phyloP scores from a whole-genome alignment of 345 rosid genomes.

The Jatropha curcas region DNA sequence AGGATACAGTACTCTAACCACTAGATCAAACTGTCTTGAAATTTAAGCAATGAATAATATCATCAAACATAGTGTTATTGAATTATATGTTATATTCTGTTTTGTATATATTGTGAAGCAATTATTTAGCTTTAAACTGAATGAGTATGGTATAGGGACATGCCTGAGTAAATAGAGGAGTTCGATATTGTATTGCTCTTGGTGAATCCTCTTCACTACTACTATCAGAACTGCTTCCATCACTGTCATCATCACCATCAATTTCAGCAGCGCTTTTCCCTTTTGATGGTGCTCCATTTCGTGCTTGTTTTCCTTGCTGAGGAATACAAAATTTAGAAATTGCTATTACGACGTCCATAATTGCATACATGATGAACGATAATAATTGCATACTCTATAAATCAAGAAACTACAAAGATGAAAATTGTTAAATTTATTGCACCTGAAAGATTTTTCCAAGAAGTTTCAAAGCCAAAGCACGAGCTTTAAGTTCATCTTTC shows the following conservation, averaged over 20 bases:
- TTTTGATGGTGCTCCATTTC: conserved; percentile 52
- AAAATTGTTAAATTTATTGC: neutral
- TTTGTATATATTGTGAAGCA: too few relatives aligned
- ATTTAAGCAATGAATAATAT: too few relatives aligned
- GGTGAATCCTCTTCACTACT: conserved; percentile 71
- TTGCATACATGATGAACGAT: too few relatives aligned
- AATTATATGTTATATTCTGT: too few relatives aligned
- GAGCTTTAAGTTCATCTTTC: conserved; percentile 74
- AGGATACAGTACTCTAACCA: too few relatives aligned
- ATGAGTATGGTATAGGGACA: conserved; percentile 11
- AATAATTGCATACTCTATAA: too few relatives aligned
- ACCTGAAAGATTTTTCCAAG: conserved; percentile 93
- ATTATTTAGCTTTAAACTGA: neutral
- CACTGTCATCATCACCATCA: conserved; percentile 66
- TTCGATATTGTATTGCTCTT: conserved; percentile 64
- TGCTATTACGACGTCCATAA: neutral
- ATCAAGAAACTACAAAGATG: neutral
- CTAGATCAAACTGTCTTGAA: too few relatives aligned
- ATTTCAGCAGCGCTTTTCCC: conserved; percentile 41
- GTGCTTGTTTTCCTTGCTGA: conserved; percentile 56
- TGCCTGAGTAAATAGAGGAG: conserved; percentile 89
- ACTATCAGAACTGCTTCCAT: conserved; percentile 63
- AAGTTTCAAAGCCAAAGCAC: conserved; percentile 67
- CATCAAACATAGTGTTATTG: too few relatives aligned
- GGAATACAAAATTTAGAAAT: neutral